These are phyloP conservation scores for Barnettozyma sp. DNA, from an alignment of 805 yeast species.

Conservation along the genomic window DNA sequence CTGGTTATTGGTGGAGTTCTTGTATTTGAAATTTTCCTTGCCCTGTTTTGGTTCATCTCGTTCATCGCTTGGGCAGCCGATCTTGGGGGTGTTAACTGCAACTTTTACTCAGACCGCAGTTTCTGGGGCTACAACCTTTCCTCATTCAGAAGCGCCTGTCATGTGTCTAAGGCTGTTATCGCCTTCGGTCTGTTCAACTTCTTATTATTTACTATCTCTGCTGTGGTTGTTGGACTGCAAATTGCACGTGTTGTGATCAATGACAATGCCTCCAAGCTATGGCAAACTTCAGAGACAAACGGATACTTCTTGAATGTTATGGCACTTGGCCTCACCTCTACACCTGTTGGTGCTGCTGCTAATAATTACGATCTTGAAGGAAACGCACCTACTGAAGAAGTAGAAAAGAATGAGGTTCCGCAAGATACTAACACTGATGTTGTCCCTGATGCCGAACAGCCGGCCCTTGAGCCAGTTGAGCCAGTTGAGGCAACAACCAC, in stretches of 20 bases:
- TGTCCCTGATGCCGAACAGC: neutral
- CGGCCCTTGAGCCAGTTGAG: neutral
- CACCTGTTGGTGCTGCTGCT: neutral
- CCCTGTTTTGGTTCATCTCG: slow-evolving; percentile 15
- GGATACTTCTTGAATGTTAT: slow-evolving; percentile 1
- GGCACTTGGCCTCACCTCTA: slow-evolving; percentile 1
- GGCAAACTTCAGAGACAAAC: slow-evolving; percentile 1
- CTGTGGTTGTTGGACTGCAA: slow-evolving; percentile 10
- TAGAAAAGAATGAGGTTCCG: neutral
- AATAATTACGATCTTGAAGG: slow-evolving; percentile 1
- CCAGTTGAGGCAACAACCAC: no score
- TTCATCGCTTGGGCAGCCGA: slow-evolving; percentile 18
- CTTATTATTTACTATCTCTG: slow-evolving; percentile 11
- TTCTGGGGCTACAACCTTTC: neutral
- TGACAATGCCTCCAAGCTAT: neutral
- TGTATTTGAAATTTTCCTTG: slow-evolving; percentile 11
- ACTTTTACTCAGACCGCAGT: neutral
- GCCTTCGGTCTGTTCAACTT: slow-evolving; percentile 19
- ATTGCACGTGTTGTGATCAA: slow-evolving; percentile 7
- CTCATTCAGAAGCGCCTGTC: slow-evolving; percentile 6
- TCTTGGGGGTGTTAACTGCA: slow-evolving; percentile 13
- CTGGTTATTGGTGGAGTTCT: slow-evolving; percentile 14
- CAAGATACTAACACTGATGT: neutral
- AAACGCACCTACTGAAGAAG: neutral
- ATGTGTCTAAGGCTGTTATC: slow-evolving; percentile 17